These are phyloP conservation scores for Cucurbita ficifolia DNA, from an alignment of 306 rosid species.

Conservation along the genomic window DNA sequence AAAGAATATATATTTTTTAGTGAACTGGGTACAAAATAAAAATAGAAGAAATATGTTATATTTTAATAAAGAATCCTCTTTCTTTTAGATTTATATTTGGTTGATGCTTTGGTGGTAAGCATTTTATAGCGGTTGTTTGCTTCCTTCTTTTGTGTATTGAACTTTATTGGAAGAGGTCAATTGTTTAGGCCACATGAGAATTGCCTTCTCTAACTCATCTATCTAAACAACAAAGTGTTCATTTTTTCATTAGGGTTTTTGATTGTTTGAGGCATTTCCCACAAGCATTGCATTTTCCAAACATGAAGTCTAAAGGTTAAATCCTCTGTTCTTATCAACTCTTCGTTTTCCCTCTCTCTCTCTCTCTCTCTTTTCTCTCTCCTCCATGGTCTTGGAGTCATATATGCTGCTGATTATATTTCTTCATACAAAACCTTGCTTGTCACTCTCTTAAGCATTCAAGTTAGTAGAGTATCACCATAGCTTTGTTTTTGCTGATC, in stretches of 20 bases:
- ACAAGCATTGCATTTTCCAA: not conserved
- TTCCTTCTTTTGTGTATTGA: not conserved
- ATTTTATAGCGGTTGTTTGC: not conserved
- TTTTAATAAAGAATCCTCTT: not conserved
- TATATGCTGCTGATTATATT: not conserved
- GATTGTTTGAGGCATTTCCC: not conserved
- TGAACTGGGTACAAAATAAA: not conserved
- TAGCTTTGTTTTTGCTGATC: not conserved
- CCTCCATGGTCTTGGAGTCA: not conserved
- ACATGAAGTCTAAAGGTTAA: not conserved
- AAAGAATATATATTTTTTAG: too few species aligned
- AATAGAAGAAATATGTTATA: not conserved
- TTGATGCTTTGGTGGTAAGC: not conserved
- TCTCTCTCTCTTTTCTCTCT: not conserved
- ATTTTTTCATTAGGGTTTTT: not conserved
- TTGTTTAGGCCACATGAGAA: not conserved
- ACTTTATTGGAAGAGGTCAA: not conserved
- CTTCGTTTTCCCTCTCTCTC: not conserved
- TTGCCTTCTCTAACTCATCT: not conserved
- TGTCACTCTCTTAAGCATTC: not conserved
- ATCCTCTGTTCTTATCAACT: conserved; percentile 5
- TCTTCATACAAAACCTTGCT: not conserved
- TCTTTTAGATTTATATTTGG: not conserved
- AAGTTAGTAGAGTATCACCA: not conserved
- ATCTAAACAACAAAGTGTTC: not conserved